These are phyloP conservation scores for Globisporangium nunn DNA, from an alignment of 352 stramenopile species.

Conservation along the genomic window DNA sequence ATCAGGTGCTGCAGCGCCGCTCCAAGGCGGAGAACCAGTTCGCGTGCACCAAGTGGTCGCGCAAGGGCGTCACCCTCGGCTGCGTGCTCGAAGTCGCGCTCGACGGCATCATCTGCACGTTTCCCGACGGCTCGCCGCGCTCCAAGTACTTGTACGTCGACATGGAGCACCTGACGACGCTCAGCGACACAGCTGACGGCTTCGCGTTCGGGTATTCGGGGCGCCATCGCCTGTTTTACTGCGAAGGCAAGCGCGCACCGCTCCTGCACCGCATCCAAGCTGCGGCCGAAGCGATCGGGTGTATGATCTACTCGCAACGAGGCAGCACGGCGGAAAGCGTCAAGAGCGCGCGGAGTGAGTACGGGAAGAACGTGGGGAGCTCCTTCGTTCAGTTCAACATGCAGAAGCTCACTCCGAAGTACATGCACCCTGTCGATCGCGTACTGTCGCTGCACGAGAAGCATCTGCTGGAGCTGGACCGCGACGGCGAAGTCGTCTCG, in stretches of 20 bases:
- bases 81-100: conserved; percentile 54
- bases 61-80: conserved; percentile 30
- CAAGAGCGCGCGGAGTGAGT: conserved; percentile 35
- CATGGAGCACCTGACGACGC: conserved; percentile 62
- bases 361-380: conserved; percentile 37
- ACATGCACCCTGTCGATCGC: conserved; percentile 35
- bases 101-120: conserved; percentile 44
- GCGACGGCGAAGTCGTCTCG: conserved; percentile 37
- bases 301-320: conserved; percentile 30
- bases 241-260: conserved; percentile 31
- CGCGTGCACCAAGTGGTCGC: conserved; percentile 58
- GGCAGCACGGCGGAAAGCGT: conserved; percentile 35
- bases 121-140: conserved; percentile 33
- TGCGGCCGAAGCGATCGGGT: conserved; percentile 51
- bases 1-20: conserved; percentile 35
- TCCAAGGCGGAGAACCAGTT: conserved; percentile 30
- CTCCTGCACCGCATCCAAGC: conserved; percentile 51
- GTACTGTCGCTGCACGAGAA: conserved; percentile 67
- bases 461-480: conserved; percentile 59
- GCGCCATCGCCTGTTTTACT: conserved; percentile 67
- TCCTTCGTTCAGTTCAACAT: conserved; percentile 69
- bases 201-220: conserved; percentile 66
- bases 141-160: conserved; percentile 77
- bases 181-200: conserved; percentile 46
- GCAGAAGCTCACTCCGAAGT: conserved; percentile 63